Percentiles rank a stretch among this genome's conserved stretches.
phyloP scores from a whole-genome alignment of 2,329 filamentous ascomycete genomes.

The Penicillium sp. region DNA sequence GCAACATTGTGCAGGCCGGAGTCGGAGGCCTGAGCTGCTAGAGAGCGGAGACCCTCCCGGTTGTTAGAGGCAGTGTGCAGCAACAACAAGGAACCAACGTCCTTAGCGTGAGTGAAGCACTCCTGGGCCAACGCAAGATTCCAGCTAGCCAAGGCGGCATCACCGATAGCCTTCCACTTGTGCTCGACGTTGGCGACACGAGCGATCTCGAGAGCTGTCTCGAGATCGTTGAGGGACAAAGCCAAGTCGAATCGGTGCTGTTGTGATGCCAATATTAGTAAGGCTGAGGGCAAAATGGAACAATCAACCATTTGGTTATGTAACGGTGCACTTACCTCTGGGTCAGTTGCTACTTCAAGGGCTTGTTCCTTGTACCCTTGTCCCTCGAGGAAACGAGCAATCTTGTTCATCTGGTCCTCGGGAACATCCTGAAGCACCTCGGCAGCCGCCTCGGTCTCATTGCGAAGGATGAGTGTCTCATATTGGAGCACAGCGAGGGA shows the following conservation, averaged over 20 bases:
- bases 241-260: conserved; percentile 91
- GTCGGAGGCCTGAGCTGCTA: conserved; percentile 74
- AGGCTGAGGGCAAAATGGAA: neutral
- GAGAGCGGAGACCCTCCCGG: conserved; percentile 67
- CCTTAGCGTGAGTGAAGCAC: conserved; percentile 88
- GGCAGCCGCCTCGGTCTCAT: conserved; percentile 86
- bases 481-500: conserved; percentile 95
- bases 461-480: conserved; percentile 91
- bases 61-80: conserved; percentile 86
- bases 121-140: conserved; percentile 85
- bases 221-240: conserved; percentile 76
- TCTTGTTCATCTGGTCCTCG: conserved; percentile 94
- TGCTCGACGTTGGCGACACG: conserved; percentile 84
- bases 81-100: conserved; percentile 84
- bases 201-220: conserved; percentile 83
- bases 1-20: conserved; percentile 87
- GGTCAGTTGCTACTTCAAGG: conserved; percentile 88
- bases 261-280: neutral
- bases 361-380: conserved; percentile 97
- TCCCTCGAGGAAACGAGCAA: conserved; percentile 94
- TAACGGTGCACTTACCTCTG: conserved; percentile 54
- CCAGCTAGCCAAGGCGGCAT: conserved; percentile 84
- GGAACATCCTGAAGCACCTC: conserved; percentile 84
- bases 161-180: conserved; percentile 97
- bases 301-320: neutral